Evolutionary conservation across 2,329 filamentous ascomycete species (phyloP).

Genomic region (Fusarium falciforme): DNA sequence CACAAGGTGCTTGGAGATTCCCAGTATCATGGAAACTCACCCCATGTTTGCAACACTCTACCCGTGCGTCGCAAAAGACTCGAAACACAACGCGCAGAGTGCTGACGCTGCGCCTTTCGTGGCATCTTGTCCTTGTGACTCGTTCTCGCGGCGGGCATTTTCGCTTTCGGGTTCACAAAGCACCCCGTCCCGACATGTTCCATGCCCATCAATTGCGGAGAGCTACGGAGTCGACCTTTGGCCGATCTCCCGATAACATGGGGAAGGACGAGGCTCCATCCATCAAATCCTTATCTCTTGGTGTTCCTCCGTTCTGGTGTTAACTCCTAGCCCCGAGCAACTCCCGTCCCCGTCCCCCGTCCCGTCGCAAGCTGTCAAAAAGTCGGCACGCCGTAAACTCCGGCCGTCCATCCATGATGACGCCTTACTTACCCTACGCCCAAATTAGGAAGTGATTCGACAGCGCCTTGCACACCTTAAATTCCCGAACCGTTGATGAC

Average conservation of each 20-base stretch:
- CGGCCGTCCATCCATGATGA: constrained; percentile 15
- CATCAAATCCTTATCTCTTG: background rate
- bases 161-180: constrained; percentile 34
- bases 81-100: background rate
- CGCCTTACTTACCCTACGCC: background rate
- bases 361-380: background rate
- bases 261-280: constrained; percentile 5
- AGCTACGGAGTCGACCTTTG: constrained; percentile 20
- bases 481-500: constrained; percentile 19
- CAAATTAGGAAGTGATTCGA: background rate
- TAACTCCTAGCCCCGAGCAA: constrained; percentile 33
- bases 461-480: background rate
- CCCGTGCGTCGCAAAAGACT: background rate
- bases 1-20: constrained; percentile 7
- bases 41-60: background rate
- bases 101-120: background rate
- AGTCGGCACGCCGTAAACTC: constrained; percentile 21
- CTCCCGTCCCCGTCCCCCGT: constrained; percentile 11
- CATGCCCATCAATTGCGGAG: constrained; percentile 15
- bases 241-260: constrained; percentile 37
- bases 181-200: constrained; percentile 26
- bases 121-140: constrained; percentile 16
- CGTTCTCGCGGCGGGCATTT: constrained; percentile 23
- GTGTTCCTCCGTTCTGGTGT: constrained; percentile 4
- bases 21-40: background rate